phyloP scores from a whole-genome alignment of 2,329 filamentous ascomycete genomes.

The Zasmidium cellare region DNA sequence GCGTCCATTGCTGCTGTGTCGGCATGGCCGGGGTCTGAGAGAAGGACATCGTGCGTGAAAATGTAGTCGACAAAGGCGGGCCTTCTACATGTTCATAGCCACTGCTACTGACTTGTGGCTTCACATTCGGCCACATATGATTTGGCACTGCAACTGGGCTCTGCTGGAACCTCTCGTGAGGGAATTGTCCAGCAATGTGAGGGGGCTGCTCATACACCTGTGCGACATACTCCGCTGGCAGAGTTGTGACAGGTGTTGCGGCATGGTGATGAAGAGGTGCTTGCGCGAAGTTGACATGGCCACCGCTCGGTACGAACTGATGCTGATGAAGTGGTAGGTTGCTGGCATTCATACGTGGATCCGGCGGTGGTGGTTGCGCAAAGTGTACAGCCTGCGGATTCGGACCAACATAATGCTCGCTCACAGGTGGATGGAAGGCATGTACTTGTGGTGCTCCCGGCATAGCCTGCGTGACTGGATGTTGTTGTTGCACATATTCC shows the following conservation, averaged over 20 bases:
- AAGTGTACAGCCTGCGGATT: not conserved
- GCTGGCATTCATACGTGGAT: not conserved
- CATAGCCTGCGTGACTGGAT: not conserved
- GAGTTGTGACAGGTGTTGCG: not conserved
- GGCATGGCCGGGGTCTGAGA: slow-evolving; percentile 10
- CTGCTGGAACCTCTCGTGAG: not conserved
- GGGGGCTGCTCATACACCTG: not conserved
- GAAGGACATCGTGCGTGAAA: slow-evolving; percentile 9
- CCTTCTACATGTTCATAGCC: not conserved
- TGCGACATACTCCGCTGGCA: not conserved
- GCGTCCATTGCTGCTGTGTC: slow-evolving; percentile 14
- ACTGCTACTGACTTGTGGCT: not conserved
- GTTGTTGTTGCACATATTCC: slow-evolving; percentile 1
- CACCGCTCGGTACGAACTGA: not conserved
- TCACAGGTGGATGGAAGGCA: not conserved
- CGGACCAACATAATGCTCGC: not conserved
- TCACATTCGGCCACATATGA: slow-evolving; percentile 3
- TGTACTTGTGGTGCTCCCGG: not conserved
- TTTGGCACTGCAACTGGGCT: not conserved
- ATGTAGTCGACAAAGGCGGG: slow-evolving; percentile 10
- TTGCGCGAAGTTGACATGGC: not conserved
- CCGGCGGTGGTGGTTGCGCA: not conserved
- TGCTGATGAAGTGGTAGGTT: not conserved
- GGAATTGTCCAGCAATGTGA: not conserved
- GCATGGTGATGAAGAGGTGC: not conserved